Conservation (phyloP, 805 yeast species). For the Starmerella floris region DNA sequence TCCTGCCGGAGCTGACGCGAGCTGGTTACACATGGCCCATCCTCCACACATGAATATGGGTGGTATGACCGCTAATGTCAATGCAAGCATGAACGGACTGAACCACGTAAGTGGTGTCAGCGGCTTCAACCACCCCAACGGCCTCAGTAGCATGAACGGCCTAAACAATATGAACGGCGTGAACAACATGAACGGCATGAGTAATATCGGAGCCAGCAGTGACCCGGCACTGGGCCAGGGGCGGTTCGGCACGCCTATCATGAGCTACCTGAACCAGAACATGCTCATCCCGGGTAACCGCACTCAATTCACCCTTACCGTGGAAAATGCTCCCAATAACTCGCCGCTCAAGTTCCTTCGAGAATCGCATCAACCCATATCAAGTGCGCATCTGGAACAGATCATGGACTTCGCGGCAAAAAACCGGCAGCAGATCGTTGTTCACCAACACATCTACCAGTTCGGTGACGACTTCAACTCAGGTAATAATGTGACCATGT, state of each 20-base stretch:
- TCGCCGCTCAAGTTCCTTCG: constrained; percentile 1
- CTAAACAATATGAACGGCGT: not conserved
- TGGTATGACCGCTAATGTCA: not conserved
- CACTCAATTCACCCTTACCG: constrained; percentile 9
- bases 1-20: constrained; percentile 19
- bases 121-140: not conserved
- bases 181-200: not conserved
- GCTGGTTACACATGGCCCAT: constrained; percentile 9
- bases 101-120: not conserved
- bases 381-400: constrained; percentile 20
- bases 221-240: not conserved
- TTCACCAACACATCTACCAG: constrained; percentile 64
- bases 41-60: not conserved
- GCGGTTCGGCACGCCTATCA: not conserved
- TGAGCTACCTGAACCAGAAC: not conserved
- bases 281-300: not conserved
- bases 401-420: constrained; percentile 21
- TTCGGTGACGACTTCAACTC: not conserved
- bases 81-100: not conserved
- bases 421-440: constrained; percentile 34
- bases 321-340: constrained; percentile 10
- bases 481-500: no score
- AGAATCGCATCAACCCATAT: constrained; percentile 20
- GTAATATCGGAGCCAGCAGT: not conserved
- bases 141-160: not conserved